Evolutionary conservation across 2,329 filamentous ascomycete species (phyloP).

Genomic region (Beauveria caledonica): DNA sequence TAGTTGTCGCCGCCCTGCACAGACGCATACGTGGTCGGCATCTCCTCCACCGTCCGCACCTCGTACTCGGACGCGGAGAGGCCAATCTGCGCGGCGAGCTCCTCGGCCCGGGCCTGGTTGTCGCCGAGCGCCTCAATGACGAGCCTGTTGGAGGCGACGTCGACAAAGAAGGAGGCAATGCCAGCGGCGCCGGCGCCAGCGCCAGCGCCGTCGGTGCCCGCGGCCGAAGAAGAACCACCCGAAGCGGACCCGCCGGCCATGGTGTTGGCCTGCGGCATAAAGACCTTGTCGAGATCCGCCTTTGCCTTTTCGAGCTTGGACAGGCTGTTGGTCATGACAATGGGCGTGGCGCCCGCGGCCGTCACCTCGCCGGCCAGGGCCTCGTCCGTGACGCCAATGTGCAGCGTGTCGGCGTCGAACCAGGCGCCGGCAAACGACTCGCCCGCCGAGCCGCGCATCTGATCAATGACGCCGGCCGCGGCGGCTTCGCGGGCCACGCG

Average conservation of each 20-base stretch:
- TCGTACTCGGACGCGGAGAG: slow-evolving; percentile 29
- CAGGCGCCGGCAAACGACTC: slow-evolving; percentile 30
- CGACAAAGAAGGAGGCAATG: slow-evolving; percentile 31
- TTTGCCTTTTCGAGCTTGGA: slow-evolving; percentile 34
- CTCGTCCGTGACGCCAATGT: slow-evolving; percentile 30
- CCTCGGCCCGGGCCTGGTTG: slow-evolving; percentile 27
- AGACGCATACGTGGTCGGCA: slow-evolving; percentile 28
- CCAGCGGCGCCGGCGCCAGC: slow-evolving; percentile 17
- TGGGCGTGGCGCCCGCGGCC: slow-evolving; percentile 27
- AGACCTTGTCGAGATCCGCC: slow-evolving; percentile 31
- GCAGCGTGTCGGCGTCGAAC: slow-evolving; percentile 28
- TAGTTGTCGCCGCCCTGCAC: slow-evolving; percentile 31
- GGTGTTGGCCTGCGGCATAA: slow-evolving; percentile 23
- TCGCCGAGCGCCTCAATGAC: slow-evolving; percentile 28
- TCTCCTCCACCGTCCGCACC: slow-evolving; percentile 23
- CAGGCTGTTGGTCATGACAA: slow-evolving; percentile 26
- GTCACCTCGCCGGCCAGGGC: slow-evolving; percentile 26
- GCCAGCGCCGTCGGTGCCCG: too few species aligned
- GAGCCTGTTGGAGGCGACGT: slow-evolving; percentile 32
- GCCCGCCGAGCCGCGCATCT: slow-evolving; percentile 24
- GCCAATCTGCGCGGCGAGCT: slow-evolving; percentile 28
- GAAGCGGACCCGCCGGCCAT: slow-evolving; percentile 16
- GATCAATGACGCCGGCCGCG: slow-evolving; percentile 25
- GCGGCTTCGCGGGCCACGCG: slow-evolving; percentile 27
- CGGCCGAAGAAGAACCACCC: background rate